Conservation (phyloP, 73 alveolate species). For the Strombidium stylifer region DNA sequence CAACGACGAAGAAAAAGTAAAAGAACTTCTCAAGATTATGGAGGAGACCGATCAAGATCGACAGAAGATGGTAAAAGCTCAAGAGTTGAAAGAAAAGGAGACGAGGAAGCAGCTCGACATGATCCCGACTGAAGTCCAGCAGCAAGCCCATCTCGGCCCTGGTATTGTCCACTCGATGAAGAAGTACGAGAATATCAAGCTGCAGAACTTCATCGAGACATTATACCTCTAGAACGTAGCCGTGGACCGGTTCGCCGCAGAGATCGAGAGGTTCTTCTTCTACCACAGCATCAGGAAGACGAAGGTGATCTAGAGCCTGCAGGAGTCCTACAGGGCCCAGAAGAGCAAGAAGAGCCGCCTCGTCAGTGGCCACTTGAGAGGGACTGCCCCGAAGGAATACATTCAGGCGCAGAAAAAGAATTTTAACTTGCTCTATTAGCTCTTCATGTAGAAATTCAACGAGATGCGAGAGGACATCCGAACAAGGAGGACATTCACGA, state of each 20-base stretch:
- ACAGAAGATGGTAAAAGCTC: background rate
- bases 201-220: slow-evolving; percentile 16
- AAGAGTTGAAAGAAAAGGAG: background rate
- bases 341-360: background rate
- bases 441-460: background rate
- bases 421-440: slow-evolving; percentile 3
- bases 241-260: slow-evolving; percentile 16
- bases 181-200: slow-evolving; percentile 22
- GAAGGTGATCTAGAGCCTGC: slow-evolving; percentile 3
- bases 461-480: slow-evolving; percentile 28
- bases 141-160: too few species aligned
- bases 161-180: too few species aligned
- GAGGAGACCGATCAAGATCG: slow-evolving; percentile 3
- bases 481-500: slow-evolving; percentile 15
- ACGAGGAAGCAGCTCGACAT: background rate
- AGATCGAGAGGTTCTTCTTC: slow-evolving; percentile 30
- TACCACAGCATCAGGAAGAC: slow-evolving; percentile 35
- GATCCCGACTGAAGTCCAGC: too few species aligned
- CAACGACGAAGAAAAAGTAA: slow-evolving; percentile 16
- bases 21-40: slow-evolving; percentile 4
- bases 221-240: slow-evolving; percentile 6
- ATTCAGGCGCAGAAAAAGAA: background rate
- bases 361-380: too few species aligned
- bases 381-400: too few species aligned
- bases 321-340: slow-evolving; percentile 1